Base-by-base conservation (phyloP, 352 stramenopile genomes). In the Phytopythium ostracodes region DNA sequence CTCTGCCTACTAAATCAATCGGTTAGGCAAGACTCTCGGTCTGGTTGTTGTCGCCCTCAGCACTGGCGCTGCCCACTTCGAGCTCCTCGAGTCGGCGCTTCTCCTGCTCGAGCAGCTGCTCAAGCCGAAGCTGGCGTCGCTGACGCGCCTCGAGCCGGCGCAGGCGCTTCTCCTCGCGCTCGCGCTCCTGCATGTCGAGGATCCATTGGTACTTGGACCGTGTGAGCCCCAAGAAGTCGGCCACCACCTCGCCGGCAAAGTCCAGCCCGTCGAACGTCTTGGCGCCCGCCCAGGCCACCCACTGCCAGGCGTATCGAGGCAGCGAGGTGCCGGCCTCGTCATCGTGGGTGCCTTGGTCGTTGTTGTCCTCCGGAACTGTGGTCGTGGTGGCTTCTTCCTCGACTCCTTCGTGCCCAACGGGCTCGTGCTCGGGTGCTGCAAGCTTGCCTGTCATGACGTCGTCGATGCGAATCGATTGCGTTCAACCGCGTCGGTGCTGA, bases 171-270 rank as follows among this genome's bases (percentile, higher is more conserved):
- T 96, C 80, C 42, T 91, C 77, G 44, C 83, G 57, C 54, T 94
- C 83, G 20, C 84, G 81, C 66, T 83, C 75, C 46, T 92, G 76
- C 50, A 86, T 69, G 53, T 91, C 81, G 52, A 92, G 66, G 43
- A 93, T 86, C 82, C 86, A 93, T 64, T 93, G 84, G 62, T 92
- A 93, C 64, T 95, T 87, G 24, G 82, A 93, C 17, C 75, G 77
- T n/a, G 79, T 93, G 54, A 95, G 81, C 0, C 86, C 84, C 1
- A 95, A 56, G 64, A 95, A 95, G 55, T 91, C 83, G 38, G 82
- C 84, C 8, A 93, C 49, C 33, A 94, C 80, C 65, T 96, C 87
- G 4, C 84, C 87, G 0, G 73, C 83, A 73, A 96, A 96, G 46
- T 93, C 84, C 62, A 94, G 71, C 1, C 72, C 74, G 47, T 89